Conservation (phyloP, 805 yeast species). For the Yarrowia porcina region DNA sequence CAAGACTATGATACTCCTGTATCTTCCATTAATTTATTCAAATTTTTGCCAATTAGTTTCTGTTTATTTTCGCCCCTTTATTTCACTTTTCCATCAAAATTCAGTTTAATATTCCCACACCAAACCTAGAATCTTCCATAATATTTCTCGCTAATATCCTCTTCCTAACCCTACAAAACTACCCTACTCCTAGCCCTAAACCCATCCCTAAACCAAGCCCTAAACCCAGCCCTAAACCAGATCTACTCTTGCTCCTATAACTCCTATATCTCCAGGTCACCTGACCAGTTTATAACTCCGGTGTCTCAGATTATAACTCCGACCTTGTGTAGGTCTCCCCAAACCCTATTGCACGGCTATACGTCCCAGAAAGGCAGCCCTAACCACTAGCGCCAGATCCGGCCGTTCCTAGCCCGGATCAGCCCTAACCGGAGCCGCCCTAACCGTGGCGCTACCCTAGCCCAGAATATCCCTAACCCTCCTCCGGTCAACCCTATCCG, state of each 20-base stretch:
- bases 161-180: too few species aligned
- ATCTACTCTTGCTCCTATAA: not conserved
- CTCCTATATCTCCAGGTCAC: not conserved
- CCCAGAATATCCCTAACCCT: not conserved
- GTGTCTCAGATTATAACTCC: slow-evolving; percentile 10
- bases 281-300: not conserved
- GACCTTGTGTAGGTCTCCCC: not conserved
- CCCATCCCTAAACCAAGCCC: too few species aligned
- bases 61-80: too few species aligned
- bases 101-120: too few species aligned
- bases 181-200: too few species aligned
- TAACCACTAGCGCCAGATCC: not conserved
- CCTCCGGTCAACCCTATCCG: slow-evolving; percentile 11
- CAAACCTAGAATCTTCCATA: too few species aligned
- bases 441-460: not conserved
- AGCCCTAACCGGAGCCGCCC: not conserved
- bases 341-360: not conserved
- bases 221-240: not conserved
- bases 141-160: too few species aligned
- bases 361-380: not conserved
- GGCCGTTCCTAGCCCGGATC: slow-evolving; percentile 3
- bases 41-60: too few species aligned
- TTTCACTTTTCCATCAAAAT: too few species aligned
- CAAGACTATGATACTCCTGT: too few species aligned
- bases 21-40: too few species aligned